Conservation (phyloP, 2,329 filamentous ascomycete species). For the Monilinia polystroma region DNA sequence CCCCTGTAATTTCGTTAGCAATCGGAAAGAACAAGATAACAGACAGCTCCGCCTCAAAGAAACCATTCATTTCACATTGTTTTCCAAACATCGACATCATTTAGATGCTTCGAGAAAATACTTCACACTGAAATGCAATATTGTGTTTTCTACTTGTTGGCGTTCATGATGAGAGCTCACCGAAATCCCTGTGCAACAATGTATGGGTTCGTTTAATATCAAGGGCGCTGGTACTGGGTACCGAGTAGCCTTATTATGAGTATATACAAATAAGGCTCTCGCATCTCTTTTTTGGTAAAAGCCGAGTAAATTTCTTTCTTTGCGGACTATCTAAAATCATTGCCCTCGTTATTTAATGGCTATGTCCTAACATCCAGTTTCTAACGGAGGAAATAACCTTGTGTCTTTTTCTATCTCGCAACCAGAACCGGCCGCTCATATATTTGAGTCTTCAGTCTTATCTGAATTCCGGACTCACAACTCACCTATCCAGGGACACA, state of each 20-base stretch:
- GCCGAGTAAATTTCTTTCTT: not conserved
- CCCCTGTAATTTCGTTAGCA: constrained; percentile 3
- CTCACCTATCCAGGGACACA: not conserved
- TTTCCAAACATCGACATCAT: constrained; percentile 7
- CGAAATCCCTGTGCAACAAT: constrained; percentile 1
- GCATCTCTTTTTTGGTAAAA: not conserved
- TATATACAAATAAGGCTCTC: not conserved
- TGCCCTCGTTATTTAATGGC: not conserved
- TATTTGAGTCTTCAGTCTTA: constrained; percentile 4
- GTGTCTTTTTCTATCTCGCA: not conserved
- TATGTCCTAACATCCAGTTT: not conserved
- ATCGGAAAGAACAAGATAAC: constrained; percentile 7
- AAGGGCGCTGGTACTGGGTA: not conserved
- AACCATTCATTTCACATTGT: constrained; percentile 8
- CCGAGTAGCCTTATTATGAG: not conserved
- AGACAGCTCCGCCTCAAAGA: not conserved
- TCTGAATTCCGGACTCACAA: not conserved
- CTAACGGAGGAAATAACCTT: not conserved
- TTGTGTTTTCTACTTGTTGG: not conserved
- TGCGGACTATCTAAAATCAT: not conserved
- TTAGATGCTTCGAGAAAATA: not conserved
- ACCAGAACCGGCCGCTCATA: not conserved
- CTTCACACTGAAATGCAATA: not conserved
- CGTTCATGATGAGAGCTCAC: constrained; percentile 10
- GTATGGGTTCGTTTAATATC: constrained; percentile 7